Conservation (phyloP, 805 yeast genomes). For the Suhomyces kilbournensis region DNA sequence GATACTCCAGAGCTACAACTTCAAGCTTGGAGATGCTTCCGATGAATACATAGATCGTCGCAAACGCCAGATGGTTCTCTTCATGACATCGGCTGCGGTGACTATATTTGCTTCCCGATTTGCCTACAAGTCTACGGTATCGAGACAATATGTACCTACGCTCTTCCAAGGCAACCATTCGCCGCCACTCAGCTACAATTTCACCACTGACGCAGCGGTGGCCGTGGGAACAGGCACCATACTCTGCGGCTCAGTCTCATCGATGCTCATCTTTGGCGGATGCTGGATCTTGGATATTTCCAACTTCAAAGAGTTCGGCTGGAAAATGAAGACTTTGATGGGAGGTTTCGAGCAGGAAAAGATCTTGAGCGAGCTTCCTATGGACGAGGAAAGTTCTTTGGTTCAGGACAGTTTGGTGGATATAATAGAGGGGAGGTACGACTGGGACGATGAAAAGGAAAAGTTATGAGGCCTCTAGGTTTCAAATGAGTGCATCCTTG, state of each 20-base stretch:
- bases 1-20: slow-evolving; percentile 7
- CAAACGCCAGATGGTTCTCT: slow-evolving; percentile 66
- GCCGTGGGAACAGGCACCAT: slow-evolving; percentile 82
- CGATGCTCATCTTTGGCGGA: slow-evolving; percentile 70
- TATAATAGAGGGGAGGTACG: slow-evolving; percentile 46
- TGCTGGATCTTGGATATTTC: slow-evolving; percentile 81
- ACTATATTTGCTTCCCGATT: slow-evolving; percentile 70
- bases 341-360: slow-evolving; percentile 67
- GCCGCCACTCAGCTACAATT: slow-evolving; percentile 74
- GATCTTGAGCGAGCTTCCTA: slow-evolving; percentile 39
- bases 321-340: slow-evolving; percentile 56
- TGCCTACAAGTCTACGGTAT: slow-evolving; percentile 70
- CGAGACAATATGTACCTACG: slow-evolving; percentile 71
- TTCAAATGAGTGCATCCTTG: too few relatives aligned
- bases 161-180: slow-evolving; percentile 81
- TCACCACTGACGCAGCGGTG: slow-evolving; percentile 77
- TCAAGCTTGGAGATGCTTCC: slow-evolving; percentile 33
- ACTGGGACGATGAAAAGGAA: slow-evolving; percentile 17
- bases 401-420: slow-evolving; percentile 56
- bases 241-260: slow-evolving; percentile 66
- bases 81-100: slow-evolving; percentile 68
- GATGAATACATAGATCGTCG: slow-evolving; percentile 59
- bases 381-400: slow-evolving; percentile 58
- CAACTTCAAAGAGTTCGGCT: slow-evolving; percentile 65
- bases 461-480: too few relatives aligned